Evolutionary conservation across 306 rosid species (phyloP), one percentile per base, ranked within the genome.

Genomic region (Fagus crenata): DNA sequence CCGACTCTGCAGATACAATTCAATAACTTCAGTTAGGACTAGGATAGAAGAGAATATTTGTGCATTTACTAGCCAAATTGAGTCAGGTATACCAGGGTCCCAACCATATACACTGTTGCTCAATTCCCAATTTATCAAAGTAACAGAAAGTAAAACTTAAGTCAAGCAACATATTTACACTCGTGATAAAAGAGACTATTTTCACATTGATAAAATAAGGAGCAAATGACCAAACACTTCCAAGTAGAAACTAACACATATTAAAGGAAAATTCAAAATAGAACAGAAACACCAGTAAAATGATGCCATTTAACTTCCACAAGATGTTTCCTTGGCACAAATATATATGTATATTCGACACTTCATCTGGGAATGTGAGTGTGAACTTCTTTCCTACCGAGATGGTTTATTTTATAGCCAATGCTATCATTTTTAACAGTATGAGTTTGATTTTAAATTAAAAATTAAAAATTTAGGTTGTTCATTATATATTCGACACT

Each of bases 101-200:
- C 49, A 2, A 67, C 49, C 6, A 67, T 7, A 67, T 15, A 67
- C 1, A 4, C 43, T 12, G 28, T 46, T 35, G 3, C 49, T 1
- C 39, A 46, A 69, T 69, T 46, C 36, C 36, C 70, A 64, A 14
- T 36, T 13, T 0, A 12, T 35, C 43, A 9, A 64, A 37, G 39
- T 65, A 12, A 14, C 28, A 37, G 15, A 37, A 14, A 53, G 65
- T n/a, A 59, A 76, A 77, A 70, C 67, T 63, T 17, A 74, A 33
- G 73, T 46, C 84, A 69, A 73, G 51, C 67, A 86, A 54, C 53
- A 71, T 58, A 77, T 74, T 78, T 36, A 51, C 72, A 46, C 79
- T 14, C 51, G 13, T 28, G 28, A 7, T 42, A 76, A 67, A 35
- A 14, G 7, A 71, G 53, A 71, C 63, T 49, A 73, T 61, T 40